Evolutionary conservation across 2,329 filamentous ascomycete genomes (phyloP).

Genomic region (Fusarium ramigenum): DNA sequence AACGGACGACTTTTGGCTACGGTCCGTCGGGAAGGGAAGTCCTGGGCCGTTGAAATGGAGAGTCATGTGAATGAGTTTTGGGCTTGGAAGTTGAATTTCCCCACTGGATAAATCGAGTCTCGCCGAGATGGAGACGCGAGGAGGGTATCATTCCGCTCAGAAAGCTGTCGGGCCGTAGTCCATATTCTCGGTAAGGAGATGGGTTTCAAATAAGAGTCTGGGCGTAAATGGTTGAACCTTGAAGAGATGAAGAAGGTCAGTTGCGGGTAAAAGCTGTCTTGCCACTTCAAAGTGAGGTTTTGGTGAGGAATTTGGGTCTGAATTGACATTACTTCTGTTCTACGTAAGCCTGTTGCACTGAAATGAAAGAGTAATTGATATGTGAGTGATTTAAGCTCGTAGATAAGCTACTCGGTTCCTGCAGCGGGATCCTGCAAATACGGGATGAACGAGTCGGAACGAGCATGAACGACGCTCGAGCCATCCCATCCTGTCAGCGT

Average conservation of each 20-base stretch:
- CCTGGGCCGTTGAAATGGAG: not conserved
- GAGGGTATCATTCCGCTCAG: not conserved
- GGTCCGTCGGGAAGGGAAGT: not conserved
- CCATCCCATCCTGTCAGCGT: not conserved
- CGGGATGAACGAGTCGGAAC: not conserved
- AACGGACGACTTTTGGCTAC: not conserved
- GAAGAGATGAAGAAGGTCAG: not conserved
- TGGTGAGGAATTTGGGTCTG: not conserved
- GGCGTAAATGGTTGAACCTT: not conserved
- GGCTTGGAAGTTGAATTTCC: not conserved
- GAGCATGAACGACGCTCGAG: not conserved
- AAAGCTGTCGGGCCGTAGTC: not conserved
- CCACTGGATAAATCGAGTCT: not conserved
- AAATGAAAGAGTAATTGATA: no score
- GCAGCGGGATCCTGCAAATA: not conserved
- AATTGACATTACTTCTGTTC: not conserved
- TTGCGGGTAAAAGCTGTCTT: not conserved
- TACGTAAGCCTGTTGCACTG: fast-evolving
- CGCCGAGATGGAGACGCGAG: not conserved
- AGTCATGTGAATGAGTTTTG: not conserved
- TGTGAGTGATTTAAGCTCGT: no score
- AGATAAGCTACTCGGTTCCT: not conserved
- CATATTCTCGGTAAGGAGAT: not conserved
- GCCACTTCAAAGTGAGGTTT: no score
- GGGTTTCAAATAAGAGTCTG: not conserved